These are phyloP conservation scores for Xerocomus minutiporus DNA, from an alignment of 1,284 basidiomycete genomes.

Conservation along the genomic window DNA sequence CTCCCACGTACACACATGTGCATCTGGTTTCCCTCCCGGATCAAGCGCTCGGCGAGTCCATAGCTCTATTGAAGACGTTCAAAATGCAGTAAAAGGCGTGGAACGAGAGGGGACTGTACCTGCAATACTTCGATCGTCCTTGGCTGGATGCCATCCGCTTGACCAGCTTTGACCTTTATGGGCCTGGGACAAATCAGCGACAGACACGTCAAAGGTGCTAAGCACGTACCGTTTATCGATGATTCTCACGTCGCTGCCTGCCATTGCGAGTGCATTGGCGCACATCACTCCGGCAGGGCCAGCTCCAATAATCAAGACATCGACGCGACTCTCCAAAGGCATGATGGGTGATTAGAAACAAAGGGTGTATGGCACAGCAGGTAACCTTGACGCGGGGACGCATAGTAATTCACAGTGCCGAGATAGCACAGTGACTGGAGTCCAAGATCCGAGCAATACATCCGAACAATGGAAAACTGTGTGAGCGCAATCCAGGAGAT, in stretches of 20 bases:
- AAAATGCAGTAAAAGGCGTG: neutral
- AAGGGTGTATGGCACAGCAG: neutral
- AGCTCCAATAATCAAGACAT: slow-evolving; percentile 55
- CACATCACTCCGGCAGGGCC: slow-evolving; percentile 62
- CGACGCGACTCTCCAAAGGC: slow-evolving; percentile 38
- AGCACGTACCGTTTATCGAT: slow-evolving; percentile 58
- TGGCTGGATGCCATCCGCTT: slow-evolving; percentile 77
- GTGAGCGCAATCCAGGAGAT: no score
- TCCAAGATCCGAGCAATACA: neutral
- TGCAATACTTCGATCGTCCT: slow-evolving; percentile 75
- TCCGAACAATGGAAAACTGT: no score
- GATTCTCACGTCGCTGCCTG: slow-evolving; percentile 58
- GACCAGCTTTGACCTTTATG: slow-evolving; percentile 56
- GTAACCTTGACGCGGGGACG: neutral
- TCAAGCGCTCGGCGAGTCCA: slow-evolving; percentile 60
- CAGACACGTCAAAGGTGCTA: neutral
- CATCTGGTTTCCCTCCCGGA: slow-evolving; percentile 65
- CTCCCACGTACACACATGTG: slow-evolving; percentile 53
- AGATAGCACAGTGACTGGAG: neutral
- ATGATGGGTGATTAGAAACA: neutral
- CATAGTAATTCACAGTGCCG: neutral
- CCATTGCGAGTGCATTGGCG: slow-evolving; percentile 56
- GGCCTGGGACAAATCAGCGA: slow-evolving; percentile 39
- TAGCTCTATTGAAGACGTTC: slow-evolving; percentile 49
- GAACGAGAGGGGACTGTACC: slow-evolving; percentile 32